Base-by-base conservation (phyloP, 495 filamentous ascomycete genomes). In the Daldinia caldariorum region DNA sequence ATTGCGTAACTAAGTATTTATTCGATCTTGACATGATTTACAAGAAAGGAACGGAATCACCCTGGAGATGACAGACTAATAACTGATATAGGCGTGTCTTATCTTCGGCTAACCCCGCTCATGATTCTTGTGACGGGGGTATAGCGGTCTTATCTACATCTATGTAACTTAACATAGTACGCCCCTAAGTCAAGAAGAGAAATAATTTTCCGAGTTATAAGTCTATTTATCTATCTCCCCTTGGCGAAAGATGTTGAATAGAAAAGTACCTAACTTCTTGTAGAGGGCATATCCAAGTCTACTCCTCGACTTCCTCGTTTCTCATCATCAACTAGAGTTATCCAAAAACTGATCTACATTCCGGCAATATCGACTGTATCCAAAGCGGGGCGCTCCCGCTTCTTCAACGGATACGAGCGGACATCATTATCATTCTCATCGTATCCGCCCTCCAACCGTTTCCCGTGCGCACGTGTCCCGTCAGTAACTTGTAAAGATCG, bases 21-120 rank as follows among this genome's bases (percentile, higher is more conserved):
- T 29, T 13, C 26, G 7, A n/a, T 37, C 13, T n/a, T 9, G 9
- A 31, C 8, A 45, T 13, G 20, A 32, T 13, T 49, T 14, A 34
- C 13, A 37, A 51, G 41, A 41, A 41, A 32, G 32, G 45, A 0
- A 50, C 60, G 12, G n/a, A 56, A 32, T 49, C 13, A 16, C 47
- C 8, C 31, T 31, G 61, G 61, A 26, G 51, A 70, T 70, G 54
- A 60, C 50, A 51, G 26, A 26, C n/a, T 58, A 55, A 63, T 61
- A 70, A 26, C n/a, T 58, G 49, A 63, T 61, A 70, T 70, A 72
- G n/a, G 13, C 47, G 43, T 16, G 29, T 63, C 63, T 71, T 71
- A 71, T 71, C 69, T 67, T 38, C 63, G 63, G 68, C 58, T 53
- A 71, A 71, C 63, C 63, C 68, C 68, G 68, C 68, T 66, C 68